Percentiles rank a stretch among this genome's conserved stretches.
Conservation (phyloP, 768 basidiomycete genomes). For the Candolleomyces aberdarensis region DNA sequence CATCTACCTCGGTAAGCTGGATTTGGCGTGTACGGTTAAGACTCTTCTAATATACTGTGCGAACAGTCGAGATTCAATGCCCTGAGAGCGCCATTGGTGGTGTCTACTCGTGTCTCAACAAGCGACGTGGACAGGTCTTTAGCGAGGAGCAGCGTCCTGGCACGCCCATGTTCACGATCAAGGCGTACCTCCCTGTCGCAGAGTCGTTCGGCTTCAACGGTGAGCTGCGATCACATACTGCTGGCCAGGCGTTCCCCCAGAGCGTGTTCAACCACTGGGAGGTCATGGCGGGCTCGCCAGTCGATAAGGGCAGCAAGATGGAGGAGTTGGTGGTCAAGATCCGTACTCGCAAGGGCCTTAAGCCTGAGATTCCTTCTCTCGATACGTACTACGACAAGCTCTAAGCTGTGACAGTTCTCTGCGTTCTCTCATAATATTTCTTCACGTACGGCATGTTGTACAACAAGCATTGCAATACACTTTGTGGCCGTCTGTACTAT, state of each 20-base stretch:
- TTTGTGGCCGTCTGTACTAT: not conserved
- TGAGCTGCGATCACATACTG: slow-evolving; percentile 87
- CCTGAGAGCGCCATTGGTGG: slow-evolving; percentile 97
- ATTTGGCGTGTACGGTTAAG: not conserved
- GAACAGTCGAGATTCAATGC: slow-evolving; percentile 88
- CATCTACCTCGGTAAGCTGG: slow-evolving; percentile 75
- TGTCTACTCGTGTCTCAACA: slow-evolving; percentile 92
- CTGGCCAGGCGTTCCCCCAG: slow-evolving; percentile 99
- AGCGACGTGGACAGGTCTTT: slow-evolving; percentile 97
- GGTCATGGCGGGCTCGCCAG: slow-evolving; percentile 73
- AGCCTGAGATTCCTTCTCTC: slow-evolving; percentile 86
- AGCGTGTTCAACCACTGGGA: slow-evolving; percentile 93
- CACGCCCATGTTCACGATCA: slow-evolving; percentile 99
- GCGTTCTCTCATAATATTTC: slow-evolving; percentile 16
- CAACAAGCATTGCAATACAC: not conserved
- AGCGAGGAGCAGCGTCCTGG: slow-evolving; percentile 94
- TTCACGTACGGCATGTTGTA: slow-evolving; percentile 7
- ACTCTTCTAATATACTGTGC: slow-evolving; percentile 21
- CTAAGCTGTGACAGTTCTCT: slow-evolving; percentile 32
- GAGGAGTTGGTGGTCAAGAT: slow-evolving; percentile 81
- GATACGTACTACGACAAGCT: slow-evolving; percentile 95
- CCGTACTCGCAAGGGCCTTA: slow-evolving; percentile 93
- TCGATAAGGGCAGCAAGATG: slow-evolving; percentile 90
- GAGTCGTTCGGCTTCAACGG: slow-evolving; percentile 99
- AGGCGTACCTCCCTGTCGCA: slow-evolving; percentile 89